Evolutionary conservation across 2,329 filamentous ascomycete species (phyloP).

Genomic region (Colletotrichum tabaci): DNA sequence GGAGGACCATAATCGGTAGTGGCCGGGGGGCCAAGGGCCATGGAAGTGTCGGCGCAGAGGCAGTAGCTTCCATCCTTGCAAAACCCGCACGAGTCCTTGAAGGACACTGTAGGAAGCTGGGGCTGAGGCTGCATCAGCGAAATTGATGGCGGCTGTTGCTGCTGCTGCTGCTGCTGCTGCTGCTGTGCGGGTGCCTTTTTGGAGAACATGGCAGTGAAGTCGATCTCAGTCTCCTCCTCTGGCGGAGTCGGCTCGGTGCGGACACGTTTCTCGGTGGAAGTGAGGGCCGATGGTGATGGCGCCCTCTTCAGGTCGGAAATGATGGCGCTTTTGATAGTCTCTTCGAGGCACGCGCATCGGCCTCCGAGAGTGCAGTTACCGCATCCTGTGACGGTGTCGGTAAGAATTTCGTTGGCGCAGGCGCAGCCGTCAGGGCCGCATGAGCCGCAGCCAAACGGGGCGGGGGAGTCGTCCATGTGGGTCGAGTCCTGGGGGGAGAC

Average conservation of each 20-base stretch:
- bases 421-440: constrained; percentile 69
- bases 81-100: constrained; percentile 83
- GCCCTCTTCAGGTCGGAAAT: constrained; percentile 66
- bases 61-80: constrained; percentile 87
- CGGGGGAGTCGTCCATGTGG: constrained; percentile 51
- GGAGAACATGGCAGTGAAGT: constrained; percentile 79
- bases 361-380: constrained; percentile 75
- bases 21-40: constrained; percentile 43
- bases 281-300: constrained; percentile 59
- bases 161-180: constrained; percentile 40
- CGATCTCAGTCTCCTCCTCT: constrained; percentile 78
- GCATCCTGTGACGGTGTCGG: constrained; percentile 71
- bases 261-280: constrained; percentile 69
- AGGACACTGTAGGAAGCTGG: constrained; percentile 54
- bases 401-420: constrained; percentile 72
- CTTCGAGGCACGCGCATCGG: constrained; percentile 75
- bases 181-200: constrained; percentile 56
- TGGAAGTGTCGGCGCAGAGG: constrained; percentile 78
- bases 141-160: constrained; percentile 39
- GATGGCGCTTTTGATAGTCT: constrained; percentile 68
- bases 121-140: constrained; percentile 43
- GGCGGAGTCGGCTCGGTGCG: constrained; percentile 63
- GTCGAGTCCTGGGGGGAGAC: constrained; percentile 67
- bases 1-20: constrained; percentile 44
- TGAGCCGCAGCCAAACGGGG: constrained; percentile 67